Evolutionary conservation across 306 rosid genomes (phyloP).

Genomic region (Pachyrhizus erosus): DNA sequence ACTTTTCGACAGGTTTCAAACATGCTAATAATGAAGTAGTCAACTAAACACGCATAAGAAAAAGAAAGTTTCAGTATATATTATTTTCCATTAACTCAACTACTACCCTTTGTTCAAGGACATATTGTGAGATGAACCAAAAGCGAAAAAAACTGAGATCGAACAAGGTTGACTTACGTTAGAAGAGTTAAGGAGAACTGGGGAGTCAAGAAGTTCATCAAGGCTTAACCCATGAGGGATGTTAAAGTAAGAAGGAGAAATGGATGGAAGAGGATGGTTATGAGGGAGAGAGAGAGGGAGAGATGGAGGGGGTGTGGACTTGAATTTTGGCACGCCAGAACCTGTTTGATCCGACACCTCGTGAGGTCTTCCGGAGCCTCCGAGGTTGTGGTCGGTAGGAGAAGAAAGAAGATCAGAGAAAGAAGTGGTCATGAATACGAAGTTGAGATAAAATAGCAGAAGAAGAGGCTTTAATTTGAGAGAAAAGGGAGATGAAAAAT

Average conservation of each 20-base stretch:
- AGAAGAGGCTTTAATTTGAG: neutral
- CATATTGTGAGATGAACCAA: neutral
- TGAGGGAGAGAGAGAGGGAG: slow-evolving; percentile 61
- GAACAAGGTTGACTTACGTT: slow-evolving; percentile 55
- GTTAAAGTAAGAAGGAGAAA: slow-evolving; percentile 76
- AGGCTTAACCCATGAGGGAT: slow-evolving; percentile 82
- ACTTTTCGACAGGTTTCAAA: neutral
- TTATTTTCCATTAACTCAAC: neutral
- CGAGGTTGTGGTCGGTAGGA: slow-evolving; percentile 36
- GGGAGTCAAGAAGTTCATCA: slow-evolving; percentile 92
- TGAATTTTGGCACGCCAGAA: slow-evolving; percentile 80
- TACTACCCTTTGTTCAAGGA: neutral
- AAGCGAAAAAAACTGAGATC: neutral
- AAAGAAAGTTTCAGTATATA: neutral
- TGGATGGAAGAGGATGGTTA: neutral
- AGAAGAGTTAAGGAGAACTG: slow-evolving; percentile 73
- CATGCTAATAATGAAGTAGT: neutral
- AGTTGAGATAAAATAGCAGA: slow-evolving; percentile 38
- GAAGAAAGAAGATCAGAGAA: slow-evolving; percentile 77
- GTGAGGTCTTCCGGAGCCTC: slow-evolving; percentile 22
- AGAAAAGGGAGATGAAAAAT: neutral
- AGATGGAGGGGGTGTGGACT: slow-evolving; percentile 82
- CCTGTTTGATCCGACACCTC: slow-evolving; percentile 61
- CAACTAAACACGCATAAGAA: neutral
- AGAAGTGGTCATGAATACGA: slow-evolving; percentile 62